Base-by-base conservation (phyloP, 371 early-diverging fungal genomes). In the Dinochytrium kinnereticum region DNA sequence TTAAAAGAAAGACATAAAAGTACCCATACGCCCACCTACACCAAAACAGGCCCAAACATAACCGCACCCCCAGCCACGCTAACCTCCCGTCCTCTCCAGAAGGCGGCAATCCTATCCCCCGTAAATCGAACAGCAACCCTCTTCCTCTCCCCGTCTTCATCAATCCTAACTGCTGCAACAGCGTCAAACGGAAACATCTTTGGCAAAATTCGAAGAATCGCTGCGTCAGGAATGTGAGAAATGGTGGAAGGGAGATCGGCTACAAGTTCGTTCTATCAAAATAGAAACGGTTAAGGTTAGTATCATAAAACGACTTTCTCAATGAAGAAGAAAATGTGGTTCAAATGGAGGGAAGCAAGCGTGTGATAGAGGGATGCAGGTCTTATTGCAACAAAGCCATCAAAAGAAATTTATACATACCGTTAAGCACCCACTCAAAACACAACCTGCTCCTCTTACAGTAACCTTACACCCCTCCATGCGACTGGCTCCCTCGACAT, bases 111-210 rank as follows among this genome's bases (percentile, higher is more conserved):
- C 13, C 36, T 30, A 39, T 66, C 44, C 30, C 49, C 33, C 5
- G 66, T 17, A 28, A 66, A 66, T 19, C 44, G 5, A 15, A 66
- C 66, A 44, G 34, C 66, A 5, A 19, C 5, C 44, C 66, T 38
- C 66, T 19, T 24, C 26, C 30, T 66, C 44, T 15, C 40, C 15
- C 44, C 26, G 17, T 26, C 38, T 26, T 66, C 66, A n/a, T n/a
- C n/a, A 33, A 66, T 40, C 10, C 66, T n/a, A 10, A 66, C 66
- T 3, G 66, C 38, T 5, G 38, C 30, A 15, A 66, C 66, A 30
- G 66, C 44, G 34, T 66, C 66, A 37, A 66, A 66, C 21, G 66
- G 66, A 44, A 66, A 66, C 44, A 66, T 39, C 44, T 66, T 66
- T 24, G 66, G 66, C 3, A 66, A n/a, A 44, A 66, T 66, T 17